phyloP scores from a whole-genome alignment of 495 filamentous ascomycete species.

The Friedmanniomyces simplex region DNA sequence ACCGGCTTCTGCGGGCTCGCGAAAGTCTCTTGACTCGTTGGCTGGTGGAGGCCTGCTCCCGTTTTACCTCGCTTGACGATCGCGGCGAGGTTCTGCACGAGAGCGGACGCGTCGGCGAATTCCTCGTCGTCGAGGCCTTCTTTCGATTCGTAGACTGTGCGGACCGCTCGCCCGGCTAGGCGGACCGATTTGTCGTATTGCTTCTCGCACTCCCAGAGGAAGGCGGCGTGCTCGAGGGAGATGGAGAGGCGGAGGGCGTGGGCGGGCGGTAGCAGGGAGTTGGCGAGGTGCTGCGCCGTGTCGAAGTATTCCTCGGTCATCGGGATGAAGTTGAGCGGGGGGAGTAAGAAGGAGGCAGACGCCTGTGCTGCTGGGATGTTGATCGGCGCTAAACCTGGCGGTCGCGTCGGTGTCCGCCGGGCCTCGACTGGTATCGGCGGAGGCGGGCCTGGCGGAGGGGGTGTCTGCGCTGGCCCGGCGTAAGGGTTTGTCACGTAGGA shows the following conservation, averaged over 20 bases:
- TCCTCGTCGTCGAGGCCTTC: conserved; percentile 85
- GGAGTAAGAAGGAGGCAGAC: conserved; percentile 57
- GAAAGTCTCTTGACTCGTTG: not conserved
- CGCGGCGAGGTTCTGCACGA: conserved; percentile 37
- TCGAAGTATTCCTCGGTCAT: conserved; percentile 71
- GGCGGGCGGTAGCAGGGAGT: conserved; percentile 65
- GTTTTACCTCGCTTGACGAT: conserved; percentile 33
- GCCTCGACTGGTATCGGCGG: conserved; percentile 34
- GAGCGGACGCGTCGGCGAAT: conserved; percentile 41
- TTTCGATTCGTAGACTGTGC: conserved; percentile 79
- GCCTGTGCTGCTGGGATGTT: conserved; percentile 15
- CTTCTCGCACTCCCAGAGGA: conserved; percentile 86
- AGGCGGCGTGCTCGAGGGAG: conserved; percentile 89
- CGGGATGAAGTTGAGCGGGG: conserved; percentile 71
- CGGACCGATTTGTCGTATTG: conserved; percentile 62
- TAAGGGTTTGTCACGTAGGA: conserved; percentile 37
- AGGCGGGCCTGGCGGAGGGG: conserved; percentile 21
- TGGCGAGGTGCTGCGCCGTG: conserved; percentile 64
- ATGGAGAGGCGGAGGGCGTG: conserved; percentile 85
- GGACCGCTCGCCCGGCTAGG: conserved; percentile 71
- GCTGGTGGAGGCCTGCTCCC: not conserved
- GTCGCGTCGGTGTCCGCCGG: conserved; percentile 24
- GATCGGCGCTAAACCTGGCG: conserved; percentile 27
- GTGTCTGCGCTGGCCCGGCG: conserved; percentile 22
- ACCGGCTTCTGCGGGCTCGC: not conserved